Conservation (phyloP, 768 basidiomycete genomes). For the Phaffia tasmanica region DNA sequence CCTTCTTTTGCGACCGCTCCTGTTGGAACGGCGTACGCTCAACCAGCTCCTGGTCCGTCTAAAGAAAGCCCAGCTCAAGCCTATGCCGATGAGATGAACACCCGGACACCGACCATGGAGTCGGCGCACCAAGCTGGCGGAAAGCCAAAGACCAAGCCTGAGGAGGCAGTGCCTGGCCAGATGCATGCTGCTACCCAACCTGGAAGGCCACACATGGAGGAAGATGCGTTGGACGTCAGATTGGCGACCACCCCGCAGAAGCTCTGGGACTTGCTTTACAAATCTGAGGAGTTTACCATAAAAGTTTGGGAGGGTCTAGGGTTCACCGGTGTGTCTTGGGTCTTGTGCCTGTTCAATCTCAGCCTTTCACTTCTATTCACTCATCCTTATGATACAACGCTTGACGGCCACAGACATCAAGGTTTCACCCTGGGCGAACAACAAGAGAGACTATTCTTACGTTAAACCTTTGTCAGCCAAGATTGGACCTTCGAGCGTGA, state of each 20-base stretch:
- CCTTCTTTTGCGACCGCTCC: background rate
- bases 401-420: slow-evolving; percentile 25
- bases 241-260: slow-evolving; percentile 28
- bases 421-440: slow-evolving; percentile 22
- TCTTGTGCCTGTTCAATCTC: too few relatives aligned
- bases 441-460: slow-evolving; percentile 24
- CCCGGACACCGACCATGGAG: background rate
- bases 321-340: slow-evolving; percentile 24
- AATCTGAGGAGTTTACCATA: slow-evolving; percentile 26
- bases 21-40: too few relatives aligned
- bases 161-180: too few relatives aligned
- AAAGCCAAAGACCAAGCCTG: too few relatives aligned
- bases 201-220: too few relatives aligned
- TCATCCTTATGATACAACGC: background rate
- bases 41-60: background rate
- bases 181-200: too few relatives aligned
- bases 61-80: too few relatives aligned
- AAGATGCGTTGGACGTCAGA: background rate
- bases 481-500: slow-evolving; percentile 24
- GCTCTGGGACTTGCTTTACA: slow-evolving; percentile 29
- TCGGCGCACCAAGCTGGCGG: too few relatives aligned
- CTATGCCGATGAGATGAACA: background rate
- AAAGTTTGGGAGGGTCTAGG: slow-evolving; percentile 27
- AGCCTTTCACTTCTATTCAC: background rate
- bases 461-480: slow-evolving; percentile 27